A percentile compares a stretch with the other conserved stretches of the same genome.
Conservation (phyloP, 805 yeast genomes). For the Millerozyma acaciae region DNA sequence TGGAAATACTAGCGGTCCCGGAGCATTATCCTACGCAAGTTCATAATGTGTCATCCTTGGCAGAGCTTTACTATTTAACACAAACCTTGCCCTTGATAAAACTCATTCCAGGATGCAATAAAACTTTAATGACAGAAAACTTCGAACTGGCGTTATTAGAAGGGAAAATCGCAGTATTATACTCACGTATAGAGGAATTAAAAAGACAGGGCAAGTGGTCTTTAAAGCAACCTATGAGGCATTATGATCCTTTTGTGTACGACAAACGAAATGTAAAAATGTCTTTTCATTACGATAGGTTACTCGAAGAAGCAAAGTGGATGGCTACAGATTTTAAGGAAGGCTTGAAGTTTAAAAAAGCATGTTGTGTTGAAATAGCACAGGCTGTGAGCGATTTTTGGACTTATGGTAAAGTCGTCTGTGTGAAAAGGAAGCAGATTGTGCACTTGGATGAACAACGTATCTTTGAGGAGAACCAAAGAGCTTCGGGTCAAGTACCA, state of each 20-base stretch:
- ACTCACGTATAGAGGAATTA: slow-evolving; percentile 87
- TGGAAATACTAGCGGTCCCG: slow-evolving; percentile 38
- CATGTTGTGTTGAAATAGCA: slow-evolving; percentile 66
- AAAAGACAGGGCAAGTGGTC: slow-evolving; percentile 89
- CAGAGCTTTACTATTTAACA: slow-evolving; percentile 82
- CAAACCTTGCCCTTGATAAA: slow-evolving; percentile 84
- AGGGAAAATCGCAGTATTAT: slow-evolving; percentile 85
- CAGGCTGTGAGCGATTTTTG: slow-evolving; percentile 75
- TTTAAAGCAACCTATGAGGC: slow-evolving; percentile 74
- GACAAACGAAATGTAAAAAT: slow-evolving; percentile 18
- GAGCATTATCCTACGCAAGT: slow-evolving; percentile 40
- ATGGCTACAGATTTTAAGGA: slow-evolving; percentile 75
- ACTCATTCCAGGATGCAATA: slow-evolving; percentile 79
- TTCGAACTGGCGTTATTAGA: slow-evolving; percentile 83
- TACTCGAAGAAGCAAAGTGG: slow-evolving; percentile 81
- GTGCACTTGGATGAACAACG: slow-evolving; percentile 12
- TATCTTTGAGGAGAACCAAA: too few species aligned
- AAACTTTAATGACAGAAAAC: slow-evolving; percentile 77
- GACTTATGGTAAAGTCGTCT: slow-evolving; percentile 63
- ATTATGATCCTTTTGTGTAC: slow-evolving; percentile 57
- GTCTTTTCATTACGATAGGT: slow-evolving; percentile 66
- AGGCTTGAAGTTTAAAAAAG: slow-evolving; percentile 62
- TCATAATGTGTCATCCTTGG: slow-evolving; percentile 54
- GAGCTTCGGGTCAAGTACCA: slow-evolving; percentile 3
- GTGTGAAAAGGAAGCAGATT: slow-evolving; percentile 54